phyloP scores from a whole-genome alignment of 2,329 filamentous ascomycete species.

The Aspergillus jensenii region DNA sequence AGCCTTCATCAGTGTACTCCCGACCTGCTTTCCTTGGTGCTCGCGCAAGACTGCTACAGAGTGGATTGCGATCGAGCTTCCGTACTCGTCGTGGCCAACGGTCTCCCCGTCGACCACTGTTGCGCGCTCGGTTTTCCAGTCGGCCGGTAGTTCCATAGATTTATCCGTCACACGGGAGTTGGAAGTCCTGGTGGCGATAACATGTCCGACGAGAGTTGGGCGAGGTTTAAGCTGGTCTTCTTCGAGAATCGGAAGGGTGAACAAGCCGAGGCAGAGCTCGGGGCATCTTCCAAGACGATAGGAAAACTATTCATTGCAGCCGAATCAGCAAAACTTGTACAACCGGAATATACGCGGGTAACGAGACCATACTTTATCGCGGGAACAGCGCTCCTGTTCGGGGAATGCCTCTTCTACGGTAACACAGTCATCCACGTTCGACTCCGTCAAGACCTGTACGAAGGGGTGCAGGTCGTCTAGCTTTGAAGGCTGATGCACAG shows the following conservation, averaged over 20 bases:
- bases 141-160: slow-evolving; percentile 71
- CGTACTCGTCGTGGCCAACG: slow-evolving; percentile 70
- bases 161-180: slow-evolving; percentile 66
- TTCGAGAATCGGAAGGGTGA: slow-evolving; percentile 59
- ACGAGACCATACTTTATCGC: slow-evolving; percentile 56
- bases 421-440: slow-evolving; percentile 54
- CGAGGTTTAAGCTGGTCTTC: slow-evolving; percentile 59
- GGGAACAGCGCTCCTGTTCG: slow-evolving; percentile 55
- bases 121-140: slow-evolving; percentile 58
- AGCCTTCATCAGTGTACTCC: slow-evolving; percentile 69
- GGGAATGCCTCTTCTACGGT: slow-evolving; percentile 62
- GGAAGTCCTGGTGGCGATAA: slow-evolving; percentile 71
- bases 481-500: slow-evolving; percentile 36
- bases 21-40: slow-evolving; percentile 72
- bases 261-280: slow-evolving; percentile 77
- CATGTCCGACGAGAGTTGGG: slow-evolving; percentile 70
- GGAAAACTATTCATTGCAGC: slow-evolving; percentile 57
- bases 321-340: not conserved
- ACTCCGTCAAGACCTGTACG: slow-evolving; percentile 66
- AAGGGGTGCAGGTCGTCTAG: slow-evolving; percentile 68
- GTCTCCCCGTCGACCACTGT: slow-evolving; percentile 41
- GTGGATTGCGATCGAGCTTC: slow-evolving; percentile 76
- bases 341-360: not conserved
- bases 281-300: slow-evolving; percentile 75
- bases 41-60: slow-evolving; percentile 76